phyloP scores from a whole-genome alignment of 345 rosid species.

The Sisymbrium irio region DNA sequence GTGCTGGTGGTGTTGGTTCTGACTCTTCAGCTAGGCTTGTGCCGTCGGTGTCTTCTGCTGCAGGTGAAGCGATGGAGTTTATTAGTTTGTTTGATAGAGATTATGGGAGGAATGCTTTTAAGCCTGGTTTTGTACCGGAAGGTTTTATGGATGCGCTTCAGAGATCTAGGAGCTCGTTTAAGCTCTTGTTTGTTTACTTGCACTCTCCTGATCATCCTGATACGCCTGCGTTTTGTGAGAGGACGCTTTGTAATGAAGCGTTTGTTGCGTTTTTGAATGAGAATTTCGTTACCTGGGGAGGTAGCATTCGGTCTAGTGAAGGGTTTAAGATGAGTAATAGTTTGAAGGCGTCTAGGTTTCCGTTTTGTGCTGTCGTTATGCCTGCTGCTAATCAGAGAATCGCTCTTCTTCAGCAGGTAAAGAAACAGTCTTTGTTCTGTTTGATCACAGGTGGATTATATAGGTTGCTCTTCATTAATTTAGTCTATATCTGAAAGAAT shows the following conservation, averaged over 20 bases:
- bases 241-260: conserved; percentile 66
- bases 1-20: conserved; percentile 32
- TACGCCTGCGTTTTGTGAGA: conserved; percentile 67
- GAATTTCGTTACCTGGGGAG: conserved; percentile 96
- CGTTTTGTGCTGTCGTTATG: conserved; percentile 98
- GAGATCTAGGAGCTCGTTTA: conserved; percentile 68
- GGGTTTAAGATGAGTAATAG: conserved; percentile 99
- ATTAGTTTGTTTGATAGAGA: conserved; percentile 79
- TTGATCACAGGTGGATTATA: no score
- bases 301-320: conserved; percentile 89
- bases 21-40: conserved; percentile 42
- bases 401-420: conserved; percentile 92
- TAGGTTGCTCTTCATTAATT: not conserved
- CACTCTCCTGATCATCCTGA: conserved; percentile 98
- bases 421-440: not conserved
- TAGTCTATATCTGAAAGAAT: not conserved
- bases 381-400: conserved; percentile 93
- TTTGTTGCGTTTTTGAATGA: conserved; percentile 72
- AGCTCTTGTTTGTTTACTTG: conserved; percentile 84
- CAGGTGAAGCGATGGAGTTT: conserved; percentile 72
- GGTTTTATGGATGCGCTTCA: conserved; percentile 97
- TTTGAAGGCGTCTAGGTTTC: conserved; percentile 92
- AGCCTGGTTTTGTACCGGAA: conserved; percentile 73
- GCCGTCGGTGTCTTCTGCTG: conserved; percentile 55
- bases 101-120: conserved; percentile 39